Percentiles rank a stretch among this genome's conserved stretches.
These are phyloP conservation scores for Eucalyptus tenuipes DNA, from an alignment of 345 rosid genomes.

Conservation along the genomic window DNA sequence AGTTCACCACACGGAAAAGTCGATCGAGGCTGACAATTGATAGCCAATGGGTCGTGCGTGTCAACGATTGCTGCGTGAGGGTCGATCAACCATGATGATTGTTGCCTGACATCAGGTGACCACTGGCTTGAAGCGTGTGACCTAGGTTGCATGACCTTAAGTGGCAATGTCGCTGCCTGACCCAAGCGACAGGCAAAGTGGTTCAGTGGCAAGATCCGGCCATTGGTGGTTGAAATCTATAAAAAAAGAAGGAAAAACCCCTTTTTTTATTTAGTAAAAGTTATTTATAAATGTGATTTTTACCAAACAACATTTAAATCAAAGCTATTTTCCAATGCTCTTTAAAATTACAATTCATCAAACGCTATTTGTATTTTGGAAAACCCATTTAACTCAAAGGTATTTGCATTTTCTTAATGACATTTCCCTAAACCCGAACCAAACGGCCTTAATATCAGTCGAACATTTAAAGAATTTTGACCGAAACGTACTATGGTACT, in stretches of 20 bases:
- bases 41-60: accelerated
- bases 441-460: too few species aligned
- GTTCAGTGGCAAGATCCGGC: accelerated
- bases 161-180: accelerated
- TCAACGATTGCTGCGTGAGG: accelerated
- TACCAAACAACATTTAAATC: too few species aligned
- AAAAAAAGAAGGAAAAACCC: too few species aligned
- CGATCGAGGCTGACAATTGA: accelerated
- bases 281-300: too few species aligned
- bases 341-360: too few species aligned
- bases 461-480: neutral
- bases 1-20: accelerated
- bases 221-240: too few species aligned
- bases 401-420: accelerated
- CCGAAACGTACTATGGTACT: neutral
- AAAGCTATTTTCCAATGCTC: accelerated
- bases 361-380: accelerated
- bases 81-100: accelerated
- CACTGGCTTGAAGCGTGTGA: accelerated
- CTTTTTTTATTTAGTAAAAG: too few species aligned
- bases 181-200: accelerated
- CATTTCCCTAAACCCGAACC: accelerated
- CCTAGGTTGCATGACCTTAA: accelerated
- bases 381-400: accelerated
- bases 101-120: accelerated